phyloP scores from a whole-genome alignment of 179 eudicot species.

The Sideroxylon spinosum region DNA sequence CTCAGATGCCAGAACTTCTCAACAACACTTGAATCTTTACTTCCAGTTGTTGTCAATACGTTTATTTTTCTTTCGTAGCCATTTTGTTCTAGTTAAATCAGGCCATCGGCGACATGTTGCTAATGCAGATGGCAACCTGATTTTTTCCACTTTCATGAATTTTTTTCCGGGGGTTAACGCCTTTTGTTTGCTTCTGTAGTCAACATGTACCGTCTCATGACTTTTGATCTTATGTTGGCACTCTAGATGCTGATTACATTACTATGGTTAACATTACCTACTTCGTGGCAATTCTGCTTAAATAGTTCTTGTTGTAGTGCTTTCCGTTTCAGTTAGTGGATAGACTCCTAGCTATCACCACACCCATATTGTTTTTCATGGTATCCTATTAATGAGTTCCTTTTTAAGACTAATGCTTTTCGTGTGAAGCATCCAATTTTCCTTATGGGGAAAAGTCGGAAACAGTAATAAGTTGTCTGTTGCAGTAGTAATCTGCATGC shows the following conservation, averaged over 20 bases:
- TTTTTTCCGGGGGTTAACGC: not conserved
- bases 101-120: not conserved
- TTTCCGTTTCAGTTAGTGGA: constrained; percentile 4
- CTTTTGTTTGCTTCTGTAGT: not conserved
- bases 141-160: not conserved
- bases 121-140: not conserved
- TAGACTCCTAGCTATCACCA: too few relatives aligned
- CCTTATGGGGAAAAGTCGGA: not conserved
- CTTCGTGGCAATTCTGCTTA: not conserved
- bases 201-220: not conserved
- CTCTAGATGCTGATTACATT: too few relatives aligned
- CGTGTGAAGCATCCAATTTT: not conserved
- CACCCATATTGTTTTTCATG: not conserved
- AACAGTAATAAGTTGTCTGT: not conserved
- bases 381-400: not conserved
- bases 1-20: too few relatives aligned
- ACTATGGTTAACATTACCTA: not conserved
- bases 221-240: not conserved
- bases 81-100: not conserved
- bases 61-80: too few relatives aligned
- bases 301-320: not conserved
- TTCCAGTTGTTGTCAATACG: not conserved
- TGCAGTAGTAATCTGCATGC: too few relatives aligned
- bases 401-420: not conserved
- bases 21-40: too few relatives aligned